Evolutionary conservation across 2,329 filamentous ascomycete species (phyloP), one percentile per base, ranked within the genome.

Genomic region (Dothiorella sarmentorum): DNA sequence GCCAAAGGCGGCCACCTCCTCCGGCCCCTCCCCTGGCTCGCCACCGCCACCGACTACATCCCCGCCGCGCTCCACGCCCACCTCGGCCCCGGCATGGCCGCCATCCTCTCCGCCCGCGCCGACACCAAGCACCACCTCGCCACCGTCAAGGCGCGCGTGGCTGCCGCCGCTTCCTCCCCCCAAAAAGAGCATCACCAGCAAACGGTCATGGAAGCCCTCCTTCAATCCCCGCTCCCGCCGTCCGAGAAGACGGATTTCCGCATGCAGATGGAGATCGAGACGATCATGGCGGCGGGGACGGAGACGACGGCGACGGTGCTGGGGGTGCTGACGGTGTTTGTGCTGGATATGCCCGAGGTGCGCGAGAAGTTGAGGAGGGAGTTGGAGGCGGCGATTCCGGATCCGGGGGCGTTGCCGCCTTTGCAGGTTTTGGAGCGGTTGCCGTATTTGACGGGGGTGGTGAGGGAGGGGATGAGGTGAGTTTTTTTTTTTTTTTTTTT

Each of bases 261-360:
- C 3, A 57, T 72, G 27, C 59, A 57, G 15, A 64, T 68, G 22
- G 70, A 72, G 31, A 65, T 63, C 24, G 60, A 66, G 51, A 57
- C 65, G 6, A 35, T 71, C 2, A 59, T 69, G 3, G 63, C 62
- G 10, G 70, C 69, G 13, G 69, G 69, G 0, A 61, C 62, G 1
- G 67, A 67, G 24, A 72, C 70, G 0, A 68, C 68, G 3, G 67
- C 68, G 42, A 24, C 42, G 11, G 10, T 7, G 11, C 20, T 44
- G 15, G 42, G 10, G 6, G 11, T 4, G 13, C 20, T 24, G 10
- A 20, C 26, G 11, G 42, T 44, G 11, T 15, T 24, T 11, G 26
- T 44, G 10, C 17, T 44, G 7, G 26, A 29, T 15, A 18, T 18
- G 6, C 42, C 9, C 11, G 15, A n/a, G 15, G n/a, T 44, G 10